These are phyloP conservation scores for Nemania serpens DNA, from an alignment of 2,329 filamentous ascomycete genomes.

Conservation along the genomic window DNA sequence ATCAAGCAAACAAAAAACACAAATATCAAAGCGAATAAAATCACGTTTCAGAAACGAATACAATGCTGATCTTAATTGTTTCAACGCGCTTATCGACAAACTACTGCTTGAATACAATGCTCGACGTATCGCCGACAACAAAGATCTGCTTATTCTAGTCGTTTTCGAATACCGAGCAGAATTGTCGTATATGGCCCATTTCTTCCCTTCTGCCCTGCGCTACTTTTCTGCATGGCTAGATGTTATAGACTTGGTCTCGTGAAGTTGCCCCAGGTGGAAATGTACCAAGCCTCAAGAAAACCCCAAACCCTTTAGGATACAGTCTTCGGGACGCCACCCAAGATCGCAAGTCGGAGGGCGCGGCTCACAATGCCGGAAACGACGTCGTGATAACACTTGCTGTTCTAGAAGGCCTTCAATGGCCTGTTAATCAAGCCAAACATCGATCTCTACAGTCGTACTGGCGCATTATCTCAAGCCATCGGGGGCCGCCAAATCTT, in stretches of 20 bases:
- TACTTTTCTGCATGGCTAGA: constrained; percentile 19
- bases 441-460: constrained; percentile 14
- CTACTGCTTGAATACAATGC: constrained; percentile 16
- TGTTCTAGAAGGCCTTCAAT: constrained; percentile 14
- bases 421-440: constrained; percentile 12
- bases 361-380: constrained; percentile 19
- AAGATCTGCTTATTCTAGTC: constrained; percentile 16
- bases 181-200: constrained; percentile 14
- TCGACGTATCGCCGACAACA: constrained; percentile 13
- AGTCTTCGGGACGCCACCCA: constrained; percentile 10
- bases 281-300: constrained; percentile 21
- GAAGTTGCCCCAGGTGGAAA: constrained; percentile 15
- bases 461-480: constrained; percentile 12
- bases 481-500: constrained; percentile 5
- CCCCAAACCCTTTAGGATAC: constrained; percentile 9
- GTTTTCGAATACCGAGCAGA: constrained; percentile 13
- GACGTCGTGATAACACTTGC: constrained; percentile 14
- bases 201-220: constrained; percentile 14
- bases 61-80: constrained; percentile 13
- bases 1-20: constrained; percentile 13
- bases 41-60: constrained; percentile 13
- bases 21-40: constrained; percentile 12
- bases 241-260: constrained; percentile 17
- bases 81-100: constrained; percentile 12
- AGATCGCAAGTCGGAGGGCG: constrained; percentile 16